These are phyloP conservation scores for Aspergillus saccharolyticus DNA, from an alignment of 495 filamentous ascomycete species.

Conservation along the genomic window DNA sequence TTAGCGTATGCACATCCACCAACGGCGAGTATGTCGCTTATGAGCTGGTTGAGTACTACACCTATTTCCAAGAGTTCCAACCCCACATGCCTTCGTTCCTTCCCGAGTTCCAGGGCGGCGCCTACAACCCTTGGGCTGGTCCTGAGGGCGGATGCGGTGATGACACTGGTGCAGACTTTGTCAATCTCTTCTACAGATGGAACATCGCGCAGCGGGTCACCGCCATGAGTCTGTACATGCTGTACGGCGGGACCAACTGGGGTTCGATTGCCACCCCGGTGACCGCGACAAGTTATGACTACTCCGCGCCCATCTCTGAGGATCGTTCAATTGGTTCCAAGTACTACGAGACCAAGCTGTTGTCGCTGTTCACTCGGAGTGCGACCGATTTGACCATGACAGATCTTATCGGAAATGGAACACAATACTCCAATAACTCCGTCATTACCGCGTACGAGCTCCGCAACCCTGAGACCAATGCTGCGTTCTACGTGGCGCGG, in stretches of 20 bases:
- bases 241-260: slow-evolving; percentile 59
- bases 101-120: slow-evolving; percentile 62
- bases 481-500: slow-evolving; percentile 52
- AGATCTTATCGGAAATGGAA: slow-evolving; percentile 52
- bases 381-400: slow-evolving; percentile 50
- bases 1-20: slow-evolving; percentile 50
- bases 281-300: slow-evolving; percentile 53
- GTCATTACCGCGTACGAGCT: slow-evolving; percentile 46
- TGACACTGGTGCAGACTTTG: slow-evolving; percentile 45
- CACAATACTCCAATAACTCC: slow-evolving; percentile 48
- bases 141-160: slow-evolving; percentile 49
- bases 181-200: slow-evolving; percentile 57
- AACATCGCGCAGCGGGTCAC: slow-evolving; percentile 52
- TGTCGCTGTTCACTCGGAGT: slow-evolving; percentile 51
- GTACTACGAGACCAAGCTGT: slow-evolving; percentile 56
- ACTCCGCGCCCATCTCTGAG: slow-evolving; percentile 56
- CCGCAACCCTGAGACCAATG: slow-evolving; percentile 51
- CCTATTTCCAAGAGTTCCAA: slow-evolving; percentile 49
- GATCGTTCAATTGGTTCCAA: slow-evolving; percentile 53
- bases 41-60: slow-evolving; percentile 46
- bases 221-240: slow-evolving; percentile 52
- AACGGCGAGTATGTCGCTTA: slow-evolving; percentile 53
- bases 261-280: slow-evolving; percentile 45
- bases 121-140: slow-evolving; percentile 58
- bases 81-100: slow-evolving; percentile 53